phyloP scores from a whole-genome alignment of 441 rosid species.

The Bocquillonia castaneifolia region DNA sequence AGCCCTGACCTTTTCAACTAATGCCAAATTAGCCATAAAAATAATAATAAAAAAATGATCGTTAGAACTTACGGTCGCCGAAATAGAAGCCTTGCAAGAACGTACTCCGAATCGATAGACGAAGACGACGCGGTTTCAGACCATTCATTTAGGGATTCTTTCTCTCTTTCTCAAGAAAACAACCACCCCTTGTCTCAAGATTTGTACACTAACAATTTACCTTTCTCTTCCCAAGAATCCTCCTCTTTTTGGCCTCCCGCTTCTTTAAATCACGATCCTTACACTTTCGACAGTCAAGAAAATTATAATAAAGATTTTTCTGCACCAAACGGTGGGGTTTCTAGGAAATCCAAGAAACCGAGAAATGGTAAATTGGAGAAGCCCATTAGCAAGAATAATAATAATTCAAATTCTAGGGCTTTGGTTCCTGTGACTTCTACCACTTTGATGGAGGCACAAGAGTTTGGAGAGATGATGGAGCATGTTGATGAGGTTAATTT shows the following conservation, averaged over 20 bases:
- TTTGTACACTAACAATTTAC: constrained; percentile 32
- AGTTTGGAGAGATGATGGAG: constrained; percentile 97
- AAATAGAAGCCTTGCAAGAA: constrained; percentile 42
- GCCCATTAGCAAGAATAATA: neutral
- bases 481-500: constrained; percentile 95
- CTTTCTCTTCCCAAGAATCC: constrained; percentile 69
- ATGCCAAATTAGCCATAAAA: constrained; percentile 2
- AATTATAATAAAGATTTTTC: constrained; percentile 9
- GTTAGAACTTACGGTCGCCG: constrained; percentile 95
- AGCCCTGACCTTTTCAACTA: constrained; percentile 28
- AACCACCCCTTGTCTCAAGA: constrained; percentile 41
- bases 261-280: constrained; percentile 36
- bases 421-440: constrained; percentile 43
- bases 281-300: constrained; percentile 15
- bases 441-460: constrained; percentile 90
- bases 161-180: constrained; percentile 50
- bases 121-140: constrained; percentile 46
- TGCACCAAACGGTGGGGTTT: constrained; percentile 25
- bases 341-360: constrained; percentile 37
- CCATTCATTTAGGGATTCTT: constrained; percentile 28
- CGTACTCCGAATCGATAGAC: constrained; percentile 41
- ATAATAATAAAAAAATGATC: constrained; percentile 46
- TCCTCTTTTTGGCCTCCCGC: constrained; percentile 45
- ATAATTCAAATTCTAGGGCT: constrained; percentile 21
- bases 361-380: constrained; percentile 21